Conservation (phyloP, 2,329 filamentous ascomycete species). For the Fusarium caatingaense region DNA sequence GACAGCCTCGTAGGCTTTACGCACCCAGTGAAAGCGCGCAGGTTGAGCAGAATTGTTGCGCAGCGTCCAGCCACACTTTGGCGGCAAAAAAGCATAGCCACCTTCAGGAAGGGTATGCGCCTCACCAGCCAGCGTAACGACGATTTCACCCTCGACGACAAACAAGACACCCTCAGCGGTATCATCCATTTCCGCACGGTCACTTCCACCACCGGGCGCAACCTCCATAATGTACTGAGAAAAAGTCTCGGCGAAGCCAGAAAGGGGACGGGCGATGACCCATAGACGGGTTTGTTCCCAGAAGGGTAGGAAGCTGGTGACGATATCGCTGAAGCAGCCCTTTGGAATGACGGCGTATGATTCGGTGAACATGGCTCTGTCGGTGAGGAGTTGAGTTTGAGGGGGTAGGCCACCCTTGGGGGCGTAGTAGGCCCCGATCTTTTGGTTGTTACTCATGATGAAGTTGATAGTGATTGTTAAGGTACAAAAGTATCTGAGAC, state of each 20-base stretch:
- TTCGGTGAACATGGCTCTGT: constrained; percentile 34
- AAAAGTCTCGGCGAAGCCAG: constrained; percentile 31
- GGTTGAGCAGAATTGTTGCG: constrained; percentile 21
- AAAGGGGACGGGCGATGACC: constrained; percentile 27
- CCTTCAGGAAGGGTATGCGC: constrained; percentile 14
- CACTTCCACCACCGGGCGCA: constrained; percentile 22
- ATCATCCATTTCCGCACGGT: constrained; percentile 27
- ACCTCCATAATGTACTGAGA: constrained; percentile 36
- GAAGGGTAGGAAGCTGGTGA: constrained; percentile 30
- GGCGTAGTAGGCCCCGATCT: constrained; percentile 27
- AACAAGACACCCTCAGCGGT: constrained; percentile 26
- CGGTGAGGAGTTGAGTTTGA: constrained; percentile 28
- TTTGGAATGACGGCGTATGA: constrained; percentile 33
- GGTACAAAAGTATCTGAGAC: no score
- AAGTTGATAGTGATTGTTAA: not conserved
- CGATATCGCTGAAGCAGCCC: constrained; percentile 34
- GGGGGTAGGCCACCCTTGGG: constrained; percentile 28
- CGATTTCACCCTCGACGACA: constrained; percentile 26
- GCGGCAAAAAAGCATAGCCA: constrained; percentile 27
- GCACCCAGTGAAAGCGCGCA: constrained; percentile 30
- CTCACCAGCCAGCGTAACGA: constrained; percentile 12
- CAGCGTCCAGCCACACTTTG: constrained; percentile 28
- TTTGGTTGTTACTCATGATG: constrained; percentile 12
- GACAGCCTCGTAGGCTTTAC: constrained; percentile 28
- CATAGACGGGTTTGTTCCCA: constrained; percentile 32